Conservation (phyloP, 352 stramenopile species). For the Globisporangium perplexum region DNA sequence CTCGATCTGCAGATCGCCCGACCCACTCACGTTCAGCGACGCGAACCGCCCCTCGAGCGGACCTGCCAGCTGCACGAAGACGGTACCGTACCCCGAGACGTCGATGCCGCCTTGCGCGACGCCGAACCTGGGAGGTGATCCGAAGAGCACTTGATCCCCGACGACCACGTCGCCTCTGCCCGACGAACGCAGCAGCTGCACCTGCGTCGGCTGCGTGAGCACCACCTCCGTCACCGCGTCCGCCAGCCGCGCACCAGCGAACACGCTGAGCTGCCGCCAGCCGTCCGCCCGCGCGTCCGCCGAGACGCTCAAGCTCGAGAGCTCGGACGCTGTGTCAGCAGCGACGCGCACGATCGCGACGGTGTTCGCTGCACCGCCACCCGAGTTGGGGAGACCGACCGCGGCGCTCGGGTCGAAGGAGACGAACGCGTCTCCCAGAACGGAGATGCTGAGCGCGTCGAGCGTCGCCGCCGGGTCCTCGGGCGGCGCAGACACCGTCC, state of each 20-base stretch:
- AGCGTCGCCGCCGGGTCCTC: background rate
- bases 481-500: background rate
- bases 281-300: background rate
- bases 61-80: background rate
- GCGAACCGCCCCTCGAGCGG: background rate
- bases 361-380: background rate
- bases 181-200: background rate
- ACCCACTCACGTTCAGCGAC: background rate
- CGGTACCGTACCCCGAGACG: background rate
- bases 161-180: constrained; percentile 4
- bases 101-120: background rate
- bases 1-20: constrained; percentile 3
- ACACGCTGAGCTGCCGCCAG: background rate
- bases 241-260: background rate
- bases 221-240: background rate
- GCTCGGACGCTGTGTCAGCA: background rate
- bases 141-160: constrained; percentile 3
- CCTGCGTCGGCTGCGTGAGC: background rate
- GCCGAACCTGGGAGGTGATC: background rate
- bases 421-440: background rate
- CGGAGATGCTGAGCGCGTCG: background rate
- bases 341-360: constrained; percentile 2
- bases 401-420: background rate
- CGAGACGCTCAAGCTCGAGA: background rate
- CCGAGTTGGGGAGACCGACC: background rate